Conservation (phyloP, 495 filamentous ascomycete species). For the Umbilicaria muhlenbergii region DNA sequence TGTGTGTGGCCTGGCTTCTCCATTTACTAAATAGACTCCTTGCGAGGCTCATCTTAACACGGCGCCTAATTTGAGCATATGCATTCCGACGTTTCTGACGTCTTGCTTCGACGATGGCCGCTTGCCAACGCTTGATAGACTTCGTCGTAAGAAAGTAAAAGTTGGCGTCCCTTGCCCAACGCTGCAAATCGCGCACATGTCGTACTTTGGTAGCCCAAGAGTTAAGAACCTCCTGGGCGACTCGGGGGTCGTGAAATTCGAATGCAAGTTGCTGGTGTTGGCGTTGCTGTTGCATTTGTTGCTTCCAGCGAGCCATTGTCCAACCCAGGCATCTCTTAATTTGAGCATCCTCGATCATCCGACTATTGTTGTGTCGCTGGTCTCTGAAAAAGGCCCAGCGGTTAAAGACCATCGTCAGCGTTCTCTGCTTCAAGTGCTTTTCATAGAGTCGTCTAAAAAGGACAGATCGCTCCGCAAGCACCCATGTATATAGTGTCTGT, state of each 20-base stretch:
- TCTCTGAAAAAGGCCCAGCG: neutral
- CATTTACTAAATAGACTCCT: conserved; percentile 27
- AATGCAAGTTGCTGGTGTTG: conserved; percentile 34
- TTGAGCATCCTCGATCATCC: conserved; percentile 16
- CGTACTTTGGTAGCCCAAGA: conserved; percentile 30
- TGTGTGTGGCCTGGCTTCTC: conserved; percentile 25
- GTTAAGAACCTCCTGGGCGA: conserved; percentile 31
- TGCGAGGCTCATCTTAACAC: conserved; percentile 40
- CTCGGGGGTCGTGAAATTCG: conserved; percentile 35
- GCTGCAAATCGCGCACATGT: conserved; percentile 32
- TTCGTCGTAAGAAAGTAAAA: conserved; percentile 44
- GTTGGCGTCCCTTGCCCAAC: conserved; percentile 36
- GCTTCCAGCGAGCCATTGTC: conserved; percentile 29
- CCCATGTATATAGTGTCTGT: conserved; percentile 49
- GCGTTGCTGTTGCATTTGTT: conserved; percentile 24
- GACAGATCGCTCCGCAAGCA: conserved; percentile 36
- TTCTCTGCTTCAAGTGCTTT: conserved; percentile 30
- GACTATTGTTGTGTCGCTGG: conserved; percentile 11
- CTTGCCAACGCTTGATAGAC: conserved; percentile 38
- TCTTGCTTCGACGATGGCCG: conserved; percentile 30
- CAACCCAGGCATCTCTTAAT: conserved; percentile 20
- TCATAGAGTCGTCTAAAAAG: conserved; percentile 38
- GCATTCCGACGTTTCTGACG: conserved; percentile 40
- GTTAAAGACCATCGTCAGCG: conserved; percentile 17
- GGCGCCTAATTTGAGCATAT: conserved; percentile 42